Evolutionary conservation across 2,329 filamentous ascomycete genomes (phyloP).

Genomic region (Sphaerulina musiva): DNA sequence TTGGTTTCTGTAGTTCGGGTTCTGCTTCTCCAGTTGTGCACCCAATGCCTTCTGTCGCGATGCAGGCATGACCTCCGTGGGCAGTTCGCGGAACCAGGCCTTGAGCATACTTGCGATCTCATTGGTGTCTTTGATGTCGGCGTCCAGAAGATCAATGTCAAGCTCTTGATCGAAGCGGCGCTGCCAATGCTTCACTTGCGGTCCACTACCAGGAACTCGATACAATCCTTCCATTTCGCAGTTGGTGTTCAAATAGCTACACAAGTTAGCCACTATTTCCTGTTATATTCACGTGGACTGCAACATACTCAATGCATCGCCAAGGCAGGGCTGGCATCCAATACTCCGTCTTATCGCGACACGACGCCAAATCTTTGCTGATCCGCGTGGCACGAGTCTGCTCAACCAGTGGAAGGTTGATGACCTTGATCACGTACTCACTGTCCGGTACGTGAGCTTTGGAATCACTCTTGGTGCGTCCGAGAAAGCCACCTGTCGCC

Average conservation of each 20-base stretch:
- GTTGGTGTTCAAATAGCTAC: constrained; percentile 81
- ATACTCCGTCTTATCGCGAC: constrained; percentile 91
- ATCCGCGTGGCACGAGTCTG: constrained; percentile 89
- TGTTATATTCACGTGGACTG: not conserved
- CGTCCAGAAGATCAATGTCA: constrained; percentile 84
- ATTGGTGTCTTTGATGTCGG: constrained; percentile 90
- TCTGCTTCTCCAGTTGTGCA: constrained; percentile 73
- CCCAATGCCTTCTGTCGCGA: constrained; percentile 71
- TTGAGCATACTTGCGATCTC: constrained; percentile 95
- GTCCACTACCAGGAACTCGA: constrained; percentile 81
- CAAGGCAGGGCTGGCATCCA: constrained; percentile 98
- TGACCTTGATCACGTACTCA: constrained; percentile 75
- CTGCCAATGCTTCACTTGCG: constrained; percentile 90
- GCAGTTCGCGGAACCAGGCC: constrained; percentile 89
- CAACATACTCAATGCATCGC: constrained; percentile 75
- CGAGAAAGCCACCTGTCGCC: constrained; percentile 28
- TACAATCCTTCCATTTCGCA: constrained; percentile 92
- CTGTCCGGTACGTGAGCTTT: constrained; percentile 57
- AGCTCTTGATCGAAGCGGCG: constrained; percentile 73
- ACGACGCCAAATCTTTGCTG: constrained; percentile 79
- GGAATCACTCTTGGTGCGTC: constrained; percentile 58
- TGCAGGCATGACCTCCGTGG: constrained; percentile 88
- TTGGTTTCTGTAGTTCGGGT: constrained; percentile 61
- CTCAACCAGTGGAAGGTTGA: constrained; percentile 78
- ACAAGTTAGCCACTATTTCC: constrained; percentile 14